Evolutionary conservation across 2,329 filamentous ascomycete genomes (phyloP), one percentile per base, ranked within the genome.

Genomic region (Alternaria gansuensis): DNA sequence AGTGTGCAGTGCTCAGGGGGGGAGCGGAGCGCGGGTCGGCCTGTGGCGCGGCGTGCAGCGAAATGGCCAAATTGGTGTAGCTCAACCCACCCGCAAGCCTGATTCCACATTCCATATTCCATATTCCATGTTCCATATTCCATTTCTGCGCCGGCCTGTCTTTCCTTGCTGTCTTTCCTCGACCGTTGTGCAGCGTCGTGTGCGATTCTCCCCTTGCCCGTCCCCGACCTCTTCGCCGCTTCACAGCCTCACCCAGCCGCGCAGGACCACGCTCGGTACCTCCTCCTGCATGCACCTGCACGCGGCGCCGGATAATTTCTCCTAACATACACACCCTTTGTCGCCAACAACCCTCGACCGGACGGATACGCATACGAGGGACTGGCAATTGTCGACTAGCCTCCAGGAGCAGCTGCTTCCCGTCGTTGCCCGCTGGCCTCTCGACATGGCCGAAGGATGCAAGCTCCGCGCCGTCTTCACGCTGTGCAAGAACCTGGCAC

Each of bases 401-500:
- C 46, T 14, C 37, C 39, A 29, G 28, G 17, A 51, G 50, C 39
- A 45, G 40, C 59, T 57, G 45, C 62, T 59, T 64, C 66, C 62
- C 64, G 64, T 62, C 51, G 34, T 48, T 46, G 62, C 67, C 63
- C 64, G 39, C 28, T 55, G 37, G 51, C 59, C 34, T 36, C 31
- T 54, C 64, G 56, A 49, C 64, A 79, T 79, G 77, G 74, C 74
- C 24, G 76, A 79, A 49, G 56, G 60, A 37, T 71, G 71, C 28
- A 72, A 71, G 59, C 51, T 69, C 33, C 66, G 70, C 39, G 70
- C 74, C 43, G 72, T 77, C 57, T 71, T 71, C 57, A 70, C 73
- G 17, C 76, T 82, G 54, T 41, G 81, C 44, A 77, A 79, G 62
- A 83, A 82, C 64, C 65, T 82, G 17, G 59, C 74, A 6, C 70